Conservation (phyloP, 2,329 filamentous ascomycete species). For the Falciphora oryzae region DNA sequence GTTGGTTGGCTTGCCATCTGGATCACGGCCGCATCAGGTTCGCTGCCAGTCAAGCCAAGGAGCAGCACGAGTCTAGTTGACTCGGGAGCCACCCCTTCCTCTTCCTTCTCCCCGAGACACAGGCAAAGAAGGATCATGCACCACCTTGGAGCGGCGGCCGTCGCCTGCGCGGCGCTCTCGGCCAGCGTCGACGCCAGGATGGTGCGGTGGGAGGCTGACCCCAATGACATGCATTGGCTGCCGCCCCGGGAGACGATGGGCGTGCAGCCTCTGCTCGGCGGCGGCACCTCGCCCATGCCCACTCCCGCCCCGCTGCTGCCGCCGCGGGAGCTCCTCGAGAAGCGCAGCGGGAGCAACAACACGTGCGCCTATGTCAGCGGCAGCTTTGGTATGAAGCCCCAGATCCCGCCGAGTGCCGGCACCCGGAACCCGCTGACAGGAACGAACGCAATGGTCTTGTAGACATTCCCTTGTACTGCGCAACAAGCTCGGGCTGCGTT, state of each 20-base stretch:
- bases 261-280: conserved; percentile 17
- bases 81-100: neutral
- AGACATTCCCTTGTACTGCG: conserved; percentile 24
- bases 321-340: conserved; percentile 14
- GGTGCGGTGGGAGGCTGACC: conserved; percentile 20
- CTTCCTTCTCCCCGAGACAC: neutral
- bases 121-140: neutral
- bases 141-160: neutral
- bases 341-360: conserved; percentile 21
- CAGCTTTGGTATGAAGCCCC: conserved; percentile 14
- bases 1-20: neutral
- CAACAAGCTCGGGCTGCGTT: conserved; percentile 20
- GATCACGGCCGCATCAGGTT: neutral
- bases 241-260: conserved; percentile 22
- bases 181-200: neutral
- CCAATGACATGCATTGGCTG: conserved; percentile 18
- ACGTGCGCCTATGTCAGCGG: conserved; percentile 28
- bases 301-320: conserved; percentile 14
- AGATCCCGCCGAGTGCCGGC: too few species aligned
- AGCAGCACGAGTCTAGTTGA: neutral
- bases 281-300: conserved; percentile 14
- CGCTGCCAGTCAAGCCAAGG: neutral
- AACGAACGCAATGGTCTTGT: neutral
- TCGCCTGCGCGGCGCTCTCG: neutral
- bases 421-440: neutral